Evolutionary conservation across 108 stramenopile genomes (phyloP), one percentile per base, ranked within the genome.

Genomic region (Schizochytrium sp.): DNA sequence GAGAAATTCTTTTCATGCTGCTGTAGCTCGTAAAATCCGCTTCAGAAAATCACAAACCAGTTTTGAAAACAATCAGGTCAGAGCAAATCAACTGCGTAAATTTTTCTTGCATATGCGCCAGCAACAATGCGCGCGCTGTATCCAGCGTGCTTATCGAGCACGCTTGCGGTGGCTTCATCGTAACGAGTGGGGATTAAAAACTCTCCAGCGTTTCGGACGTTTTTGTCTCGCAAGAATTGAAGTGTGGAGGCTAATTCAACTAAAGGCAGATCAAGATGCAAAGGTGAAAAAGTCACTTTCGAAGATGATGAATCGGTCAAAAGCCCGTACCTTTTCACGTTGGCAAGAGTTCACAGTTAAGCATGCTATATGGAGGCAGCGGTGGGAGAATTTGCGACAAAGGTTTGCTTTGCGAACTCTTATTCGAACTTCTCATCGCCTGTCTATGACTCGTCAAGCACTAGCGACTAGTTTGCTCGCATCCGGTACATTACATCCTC

Each of bases 241-340:
- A 69, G 64, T 69, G 10, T 69, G 64, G 64, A 38, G 64, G 10
- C 64, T 69, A 7, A 38, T 69, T 13, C 64, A 44, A 44, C 64
- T 69, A 38, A 69, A 69, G 64, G 64, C 64, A 38, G 64, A 69
- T 0, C 64, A 69, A 15, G 64, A 69, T 38, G 64, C 64, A 12
- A 69, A 69, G 1, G 64, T 69, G 12, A 38, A 44, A 38, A 44
- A 13, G 42, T 69, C 42, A 2, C 15, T 69, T 38, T 7, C 8
- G 64, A 38, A 44, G 64, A 69, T 69, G 64, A 7, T 38, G 8
- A 15, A 69, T 15, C 12, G 64, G 5, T 44, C 64, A 7, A 69
- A 15, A 44, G 10, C 7, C 64, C 40, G 44, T 38, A 7, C 64
- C 7, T 69, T 69, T 69, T 38, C 64, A 7, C 64, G 64, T 7